Evolutionary conservation across 352 stramenopile genomes (phyloP), one percentile per base, ranked within the genome.

Genomic region (Globisporangium okanoganense): DNA sequence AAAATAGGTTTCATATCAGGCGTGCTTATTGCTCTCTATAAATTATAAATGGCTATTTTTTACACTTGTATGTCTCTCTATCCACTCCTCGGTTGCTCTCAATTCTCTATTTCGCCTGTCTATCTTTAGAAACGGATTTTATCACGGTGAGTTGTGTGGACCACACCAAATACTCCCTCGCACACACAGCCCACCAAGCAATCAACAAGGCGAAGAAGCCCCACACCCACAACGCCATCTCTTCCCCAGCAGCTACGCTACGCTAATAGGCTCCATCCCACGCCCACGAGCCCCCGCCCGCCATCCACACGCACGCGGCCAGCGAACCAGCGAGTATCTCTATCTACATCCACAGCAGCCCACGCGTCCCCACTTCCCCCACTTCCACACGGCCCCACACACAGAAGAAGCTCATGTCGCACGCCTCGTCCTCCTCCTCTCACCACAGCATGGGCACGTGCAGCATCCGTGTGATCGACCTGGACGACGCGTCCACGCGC

Each of bases 381-480:
- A 51, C n/a, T n/a, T 6, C 27, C 20, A 49, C 41, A 49, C 44
- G 33, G 22, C 18, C 13, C 12, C 16, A 44, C 38, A 35, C 45
- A 35, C 45, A 53, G 18, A 56, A 29, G 29, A 29, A 56, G 5
- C n/a, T 36, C 49, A 56, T 56, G 49, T 43, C 49, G 49, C 48
- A 55, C 25, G 16, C 25, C 7, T 35, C 31, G 18, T 24, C 49
- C 3, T n/a, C n/a, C n/a, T n/a, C n/a, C n/a, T n/a, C n/a, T 56
- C 49, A 33, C 3, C 29, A 1, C 18, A 8, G 2, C 64, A 60
- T 41, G 38, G 54, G 50, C 50, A 54, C 72, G 56, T 75, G 72
- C 66, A 90, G 78, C 60, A 75, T 90, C 56, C 82, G 85, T 61
- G 82, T 94, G 44, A 92, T 94, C 72, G 85, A 94, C 67, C 66